These are phyloP conservation scores for Monascus ruber DNA, from an alignment of 2,329 filamentous ascomycete species.

Conservation along the genomic window DNA sequence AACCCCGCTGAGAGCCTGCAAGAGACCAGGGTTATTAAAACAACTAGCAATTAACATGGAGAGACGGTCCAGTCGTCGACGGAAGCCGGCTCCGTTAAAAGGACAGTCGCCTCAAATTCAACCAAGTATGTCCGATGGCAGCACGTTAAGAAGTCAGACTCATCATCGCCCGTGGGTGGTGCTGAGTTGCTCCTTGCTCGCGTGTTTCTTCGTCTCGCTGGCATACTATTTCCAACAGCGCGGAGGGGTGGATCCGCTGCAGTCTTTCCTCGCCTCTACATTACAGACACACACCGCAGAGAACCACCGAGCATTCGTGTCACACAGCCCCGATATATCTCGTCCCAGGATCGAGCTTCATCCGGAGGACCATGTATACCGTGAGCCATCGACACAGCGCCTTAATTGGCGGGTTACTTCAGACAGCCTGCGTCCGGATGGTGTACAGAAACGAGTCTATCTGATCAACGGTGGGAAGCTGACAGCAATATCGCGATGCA, in stretches of 20 bases:
- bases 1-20: no score
- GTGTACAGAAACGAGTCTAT: constrained; percentile 40
- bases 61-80: constrained; percentile 8
- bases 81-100: constrained; percentile 3
- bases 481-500: background rate
- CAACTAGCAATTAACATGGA: constrained; percentile 5
- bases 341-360: constrained; percentile 23
- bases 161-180: constrained; percentile 3
- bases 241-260: background rate
- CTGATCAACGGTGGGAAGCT: constrained; percentile 37
- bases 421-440: constrained; percentile 34
- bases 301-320: background rate
- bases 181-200: constrained; percentile 7
- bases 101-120: constrained; percentile 1
- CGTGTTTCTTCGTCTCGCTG: constrained; percentile 7
- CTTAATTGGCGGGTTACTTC: constrained; percentile 34
- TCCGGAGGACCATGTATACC: constrained; percentile 32
- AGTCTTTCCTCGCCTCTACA: background rate
- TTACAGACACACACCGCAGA: no score
- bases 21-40: no score
- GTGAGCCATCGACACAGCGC: constrained; percentile 21
- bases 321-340: constrained; percentile 1
- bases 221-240: constrained; percentile 6
- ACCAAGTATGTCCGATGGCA: background rate
- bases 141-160: background rate